Base-by-base conservation (phyloP, 2,329 filamentous ascomycete species). In the Pseudogymnoascus sp. region DNA sequence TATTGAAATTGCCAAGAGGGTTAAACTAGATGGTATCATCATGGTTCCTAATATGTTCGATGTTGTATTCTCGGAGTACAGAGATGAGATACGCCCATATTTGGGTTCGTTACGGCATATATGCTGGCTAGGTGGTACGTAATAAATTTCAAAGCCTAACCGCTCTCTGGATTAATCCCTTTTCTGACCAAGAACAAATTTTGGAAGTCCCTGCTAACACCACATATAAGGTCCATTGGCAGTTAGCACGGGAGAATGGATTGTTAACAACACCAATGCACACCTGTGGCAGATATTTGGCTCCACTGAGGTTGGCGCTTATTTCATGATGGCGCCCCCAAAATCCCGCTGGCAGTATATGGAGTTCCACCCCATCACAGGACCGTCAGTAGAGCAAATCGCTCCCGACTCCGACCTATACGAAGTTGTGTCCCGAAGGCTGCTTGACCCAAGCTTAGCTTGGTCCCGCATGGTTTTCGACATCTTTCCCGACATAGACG, bases 401-500 rank as follows among this genome's bases (percentile, higher is more conserved):
- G 11, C 47, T 12, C 64, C 68, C 57, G 66, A 68, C n/a, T 29
- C 39, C 0, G 68, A 70, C 7, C 60, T 77, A 10, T 74, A 75
- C 63, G 73, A 77, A 61, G 69, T 74, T 16, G 67, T 75, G 18
- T 68, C 76, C 8, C 67, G 73, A 1, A 71, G 72, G 1, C 68
- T 73, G 0, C 66, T 70, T 2, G 54, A 69, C n/a, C 66, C 69
- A 0, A 39, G 66, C 2, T 62, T 31, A 16, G 74, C 78, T 60
- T 57, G 47, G 47, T 34, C 47, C 3, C 47, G 47, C 26, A 71
- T 73, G 2, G 66, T 78, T 14, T 81, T 81, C 64, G 69, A 71
- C 37, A 75, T 77, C 1, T 79, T 77, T 59, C 78, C 77, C 0
- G 71, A 77, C 0, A 47, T 73, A 1, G 62, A 75, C 3, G 76